Evolutionary conservation across 495 filamentous ascomycete genomes (phyloP), one percentile per base, ranked within the genome.

Genomic region (Neurospora sublineolata): DNA sequence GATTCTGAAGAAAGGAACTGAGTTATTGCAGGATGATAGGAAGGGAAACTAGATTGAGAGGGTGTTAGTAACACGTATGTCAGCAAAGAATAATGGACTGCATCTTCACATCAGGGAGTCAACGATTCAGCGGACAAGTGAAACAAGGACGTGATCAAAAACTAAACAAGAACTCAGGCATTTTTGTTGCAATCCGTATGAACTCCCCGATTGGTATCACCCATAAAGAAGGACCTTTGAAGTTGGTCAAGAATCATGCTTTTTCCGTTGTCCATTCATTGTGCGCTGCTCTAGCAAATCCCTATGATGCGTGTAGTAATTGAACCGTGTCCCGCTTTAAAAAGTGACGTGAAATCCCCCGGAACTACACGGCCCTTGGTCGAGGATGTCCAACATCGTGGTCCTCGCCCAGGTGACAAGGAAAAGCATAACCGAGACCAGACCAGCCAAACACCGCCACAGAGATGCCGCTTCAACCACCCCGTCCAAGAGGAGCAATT

Each of bases 401-500:
- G 75, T 71, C 75, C 75, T 76, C 79, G 76, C 70, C 74, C 73
- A 72, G 76, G 73, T 75, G 74, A 79, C 74, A 76, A 79, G 79
- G 75, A 80, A 80, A 80, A 79, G 75, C 75, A 78, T 71, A 75
- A 76, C 78, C 77, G 77, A 83, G 80, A 83, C 82, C 82, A 84
- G 80, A 81, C 82, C 78, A 77, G 77, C 77, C 81, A 80, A 82
- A 79, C 76, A 79, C 79, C 79, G 79, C 79, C 78, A 70, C 72
- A 72, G 75, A 75, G 77, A 77, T 79, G 76, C 52, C 52, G 52
- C 27, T 60, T 60, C 52, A 33, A 73, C 67, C 72, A 69, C 68
- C 52, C 60, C 46, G 60, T 70, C 20, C n/a, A 68, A 72, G 46
- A 68, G 42, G 72, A 82, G 83, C 85, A 88, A 96, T 97, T 91